Percentiles rank a stretch among this genome's conserved stretches.
phyloP scores from a whole-genome alignment of 2,329 filamentous ascomycete species.

The Penicillium sp. region DNA sequence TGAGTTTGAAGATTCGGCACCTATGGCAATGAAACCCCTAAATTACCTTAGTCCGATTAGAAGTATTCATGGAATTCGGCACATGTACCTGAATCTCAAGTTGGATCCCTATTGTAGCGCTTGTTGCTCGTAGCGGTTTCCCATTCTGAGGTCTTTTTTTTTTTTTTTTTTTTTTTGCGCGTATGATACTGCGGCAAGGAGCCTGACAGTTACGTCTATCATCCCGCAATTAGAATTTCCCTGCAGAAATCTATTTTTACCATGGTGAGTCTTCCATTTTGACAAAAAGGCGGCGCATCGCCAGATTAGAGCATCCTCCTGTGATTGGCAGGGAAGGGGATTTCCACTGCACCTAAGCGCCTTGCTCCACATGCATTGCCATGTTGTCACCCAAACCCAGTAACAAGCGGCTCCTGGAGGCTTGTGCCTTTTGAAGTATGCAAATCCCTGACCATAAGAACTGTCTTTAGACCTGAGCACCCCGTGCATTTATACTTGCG shows the following conservation, averaged over 20 bases:
- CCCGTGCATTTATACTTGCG: neutral
- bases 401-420: neutral
- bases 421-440: neutral
- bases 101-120: too few relatives aligned
- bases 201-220: too few relatives aligned
- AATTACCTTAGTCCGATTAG: neutral
- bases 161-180: too few relatives aligned
- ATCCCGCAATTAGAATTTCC: neutral
- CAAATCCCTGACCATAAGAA: neutral
- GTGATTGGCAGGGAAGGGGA: neutral
- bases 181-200: too few relatives aligned
- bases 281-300: neutral
- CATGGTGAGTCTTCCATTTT: neutral
- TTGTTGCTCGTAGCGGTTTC: too few relatives aligned
- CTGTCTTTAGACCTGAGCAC: too few relatives aligned
- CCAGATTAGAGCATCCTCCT: neutral
- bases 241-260: neutral
- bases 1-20: neutral
- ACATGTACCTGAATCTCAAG: too few relatives aligned
- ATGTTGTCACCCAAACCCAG: neutral
- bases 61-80: too few relatives aligned
- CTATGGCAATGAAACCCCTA: neutral
- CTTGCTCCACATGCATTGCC: neutral
- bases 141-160: too few relatives aligned
- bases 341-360: neutral